phyloP scores from a whole-genome alignment of 2,329 filamentous ascomycete species.

The Metarhizium guizhouense region DNA sequence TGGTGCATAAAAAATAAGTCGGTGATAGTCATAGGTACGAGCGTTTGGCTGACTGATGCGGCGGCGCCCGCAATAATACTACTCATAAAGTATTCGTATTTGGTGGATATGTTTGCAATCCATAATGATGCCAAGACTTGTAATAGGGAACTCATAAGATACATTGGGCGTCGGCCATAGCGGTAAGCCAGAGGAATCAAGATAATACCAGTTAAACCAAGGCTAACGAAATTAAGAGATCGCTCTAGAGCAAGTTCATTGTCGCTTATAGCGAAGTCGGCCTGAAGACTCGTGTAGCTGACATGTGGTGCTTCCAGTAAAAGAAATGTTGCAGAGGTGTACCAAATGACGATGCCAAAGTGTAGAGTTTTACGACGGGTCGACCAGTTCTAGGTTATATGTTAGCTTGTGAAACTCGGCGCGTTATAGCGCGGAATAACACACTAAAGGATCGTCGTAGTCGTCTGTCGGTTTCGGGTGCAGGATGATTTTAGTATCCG shows the following conservation, averaged over 20 bases:
- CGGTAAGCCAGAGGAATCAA: slow-evolving; percentile 15
- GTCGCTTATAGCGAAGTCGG: not conserved
- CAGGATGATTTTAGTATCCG: no score
- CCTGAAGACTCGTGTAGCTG: not conserved
- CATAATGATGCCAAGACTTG: slow-evolving; percentile 28
- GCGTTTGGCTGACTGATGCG: slow-evolving; percentile 29
- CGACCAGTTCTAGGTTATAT: not conserved
- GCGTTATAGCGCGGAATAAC: not conserved
- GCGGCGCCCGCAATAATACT: slow-evolving; percentile 27
- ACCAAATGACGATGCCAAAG: not conserved
- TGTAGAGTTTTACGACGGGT: not conserved
- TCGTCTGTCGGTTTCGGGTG: no score
- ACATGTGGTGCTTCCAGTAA: not conserved
- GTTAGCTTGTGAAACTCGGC: not conserved
- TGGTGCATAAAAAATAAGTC: slow-evolving; percentile 25
- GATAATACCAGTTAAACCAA: slow-evolving; percentile 12
- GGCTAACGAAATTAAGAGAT: slow-evolving; percentile 7
- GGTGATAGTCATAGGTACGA: slow-evolving; percentile 28
- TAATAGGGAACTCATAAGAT: slow-evolving; percentile 25
- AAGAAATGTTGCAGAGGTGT: not conserved
- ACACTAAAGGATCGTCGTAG: not conserved
- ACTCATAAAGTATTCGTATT: slow-evolving; percentile 19
- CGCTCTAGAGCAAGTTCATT: not conserved
- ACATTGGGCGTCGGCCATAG: slow-evolving; percentile 15
- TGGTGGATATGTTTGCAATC: slow-evolving; percentile 29